Evolutionary conservation across 768 basidiomycete genomes (phyloP).

Genomic region (Pholiota molesta): DNA sequence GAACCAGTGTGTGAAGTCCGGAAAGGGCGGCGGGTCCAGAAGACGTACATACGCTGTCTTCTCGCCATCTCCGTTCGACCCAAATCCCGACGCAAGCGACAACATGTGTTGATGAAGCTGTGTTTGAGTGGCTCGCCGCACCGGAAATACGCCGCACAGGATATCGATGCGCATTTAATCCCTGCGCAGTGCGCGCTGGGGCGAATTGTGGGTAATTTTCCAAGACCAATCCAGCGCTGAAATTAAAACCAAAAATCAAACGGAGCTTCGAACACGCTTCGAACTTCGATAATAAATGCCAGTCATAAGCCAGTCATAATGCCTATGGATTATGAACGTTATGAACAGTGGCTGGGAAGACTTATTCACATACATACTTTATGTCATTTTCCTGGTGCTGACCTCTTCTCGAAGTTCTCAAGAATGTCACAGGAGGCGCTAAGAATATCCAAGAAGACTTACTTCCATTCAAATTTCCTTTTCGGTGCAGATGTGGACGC

Average conservation of each 20-base stretch:
- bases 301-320: neutral
- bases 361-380: constrained; percentile 1
- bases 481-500: neutral
- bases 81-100: neutral
- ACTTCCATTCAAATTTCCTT: constrained; percentile 6
- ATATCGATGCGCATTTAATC: neutral
- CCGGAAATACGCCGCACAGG: neutral
- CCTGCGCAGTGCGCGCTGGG: neutral
- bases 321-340: neutral
- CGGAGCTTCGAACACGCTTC: no score
- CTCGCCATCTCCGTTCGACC: neutral
- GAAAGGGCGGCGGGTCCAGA: neutral
- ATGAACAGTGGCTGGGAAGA: neutral
- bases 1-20: neutral
- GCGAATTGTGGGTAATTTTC: no score
- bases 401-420: neutral
- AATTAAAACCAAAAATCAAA: no score
- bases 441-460: neutral
- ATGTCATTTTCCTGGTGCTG: neutral
- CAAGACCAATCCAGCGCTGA: neutral
- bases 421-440: constrained; percentile 2
- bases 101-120: constrained; percentile 5
- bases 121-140: neutral
- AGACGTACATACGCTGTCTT: neutral
- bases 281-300: neutral